Base-by-base conservation (phyloP, 305 asterid species). In the Fraxinus velutina region DNA sequence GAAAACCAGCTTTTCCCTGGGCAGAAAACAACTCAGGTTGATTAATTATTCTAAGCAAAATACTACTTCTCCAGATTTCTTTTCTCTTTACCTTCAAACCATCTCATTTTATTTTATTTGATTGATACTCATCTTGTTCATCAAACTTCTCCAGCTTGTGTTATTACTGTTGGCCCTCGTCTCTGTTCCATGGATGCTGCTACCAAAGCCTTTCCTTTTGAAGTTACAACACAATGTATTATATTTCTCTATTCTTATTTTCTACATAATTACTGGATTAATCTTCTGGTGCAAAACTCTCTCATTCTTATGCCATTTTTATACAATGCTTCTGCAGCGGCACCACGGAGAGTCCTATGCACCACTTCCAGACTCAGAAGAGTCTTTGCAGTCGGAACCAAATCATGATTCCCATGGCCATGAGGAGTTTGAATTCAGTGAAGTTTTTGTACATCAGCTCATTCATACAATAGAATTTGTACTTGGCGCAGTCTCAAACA, bases 401-500 rank as follows among this genome's bases (percentile, higher is more conserved):
- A 88, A 86, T 86, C 90, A 92, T 80, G 91, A 90, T 85, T 81
- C 95, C 71, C 95, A 93, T 79, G 97, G 89, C 74, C 98, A 94
- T n/a, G 98, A 84, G 84, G 98, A 93, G 89, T 94, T 94, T 81
- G 96, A 94, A 85, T 92, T 94, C 90, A 90, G 98, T 83, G 98
- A 94, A 88, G 80, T 94, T 76, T 90, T 94, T 85, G 96, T 94
- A 71, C 98, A 94, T 85, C 98, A 94, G 86, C 97, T 94, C 79
- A 94, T 94, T 39, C 98, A 94, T 86, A 93, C 97, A 76, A 94
- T 94, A 79, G 97, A 94, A 85, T 94, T 94, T 92, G 98, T 94
- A 83, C 97, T 94, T 82, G 97, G 98, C 37, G 98, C 98, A 39
- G 98, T 94, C 79, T 94, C 98, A 64, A 93, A 94, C 84, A 92